phyloP scores from a whole-genome alignment of 176 grass and related monocot species.

The Raddia guianensis region DNA sequence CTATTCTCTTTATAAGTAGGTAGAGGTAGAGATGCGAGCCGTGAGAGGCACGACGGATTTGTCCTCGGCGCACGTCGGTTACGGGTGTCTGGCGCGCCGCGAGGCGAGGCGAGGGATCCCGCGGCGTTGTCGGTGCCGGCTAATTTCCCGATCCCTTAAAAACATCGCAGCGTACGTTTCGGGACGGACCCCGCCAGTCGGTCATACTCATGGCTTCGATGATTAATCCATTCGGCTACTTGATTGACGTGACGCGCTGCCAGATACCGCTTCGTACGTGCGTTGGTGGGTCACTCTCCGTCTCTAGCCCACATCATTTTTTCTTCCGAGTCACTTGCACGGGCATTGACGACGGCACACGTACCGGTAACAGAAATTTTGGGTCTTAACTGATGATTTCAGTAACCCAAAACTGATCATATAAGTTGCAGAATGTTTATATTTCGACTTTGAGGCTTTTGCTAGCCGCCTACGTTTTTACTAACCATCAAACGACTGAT shows the following conservation, averaged over 20 bases:
- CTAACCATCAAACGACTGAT: too few species aligned
- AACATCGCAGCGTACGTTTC: background rate
- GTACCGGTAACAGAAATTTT: background rate
- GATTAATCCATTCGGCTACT: background rate
- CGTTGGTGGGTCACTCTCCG: conserved; percentile 48
- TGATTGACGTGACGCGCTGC: conserved; percentile 33
- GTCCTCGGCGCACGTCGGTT: conserved; percentile 12
- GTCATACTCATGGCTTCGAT: background rate
- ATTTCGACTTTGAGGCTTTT: too few species aligned
- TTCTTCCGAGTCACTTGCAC: background rate
- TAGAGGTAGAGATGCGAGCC: too few species aligned
- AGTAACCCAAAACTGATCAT: too few species aligned
- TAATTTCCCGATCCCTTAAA: conserved; percentile 34
- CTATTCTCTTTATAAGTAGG: too few species aligned
- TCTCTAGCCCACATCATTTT: conserved; percentile 16
- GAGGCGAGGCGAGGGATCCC: background rate
- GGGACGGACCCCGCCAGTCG: background rate
- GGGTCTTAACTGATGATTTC: too few species aligned
- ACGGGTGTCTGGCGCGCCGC: background rate
- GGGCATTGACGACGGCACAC: background rate
- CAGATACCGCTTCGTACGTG: conserved; percentile 16
- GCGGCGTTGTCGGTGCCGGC: conserved; percentile 30
- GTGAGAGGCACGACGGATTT: background rate
- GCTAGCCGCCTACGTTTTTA: too few species aligned
- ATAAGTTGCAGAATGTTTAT: too few species aligned